Percentiles rank a stretch among this genome's conserved stretches.
phyloP scores from a whole-genome alignment of 345 rosid genomes.

The Melaleuca alternifolia region DNA sequence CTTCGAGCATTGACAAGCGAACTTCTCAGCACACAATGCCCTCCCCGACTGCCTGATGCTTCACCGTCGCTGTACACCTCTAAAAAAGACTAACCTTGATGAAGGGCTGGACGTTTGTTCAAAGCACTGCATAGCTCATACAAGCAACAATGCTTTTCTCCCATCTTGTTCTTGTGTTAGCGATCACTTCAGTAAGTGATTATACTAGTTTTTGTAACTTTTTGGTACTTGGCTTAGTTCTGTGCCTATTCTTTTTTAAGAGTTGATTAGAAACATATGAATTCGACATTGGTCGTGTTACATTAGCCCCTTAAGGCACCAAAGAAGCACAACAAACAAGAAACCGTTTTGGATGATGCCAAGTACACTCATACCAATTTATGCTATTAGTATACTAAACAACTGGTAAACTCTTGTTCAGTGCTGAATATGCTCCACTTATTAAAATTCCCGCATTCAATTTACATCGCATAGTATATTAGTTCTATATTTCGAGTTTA shows the following conservation, averaged over 20 bases:
- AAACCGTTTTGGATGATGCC: neutral
- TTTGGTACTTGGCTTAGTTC: neutral
- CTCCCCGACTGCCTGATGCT: constrained; percentile 19
- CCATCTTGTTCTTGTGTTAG: neutral
- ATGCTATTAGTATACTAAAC: neutral
- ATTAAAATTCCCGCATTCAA: neutral
- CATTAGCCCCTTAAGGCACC: neutral
- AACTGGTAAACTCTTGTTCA: neutral
- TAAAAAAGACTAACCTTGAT: neutral
- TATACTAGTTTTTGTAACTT: neutral
- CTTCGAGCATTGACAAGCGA: constrained; percentile 72
- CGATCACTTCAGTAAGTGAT: neutral
- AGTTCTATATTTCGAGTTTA: neutral
- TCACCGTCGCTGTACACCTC: neutral
- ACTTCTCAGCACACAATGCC: constrained; percentile 47
- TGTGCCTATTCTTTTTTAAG: neutral
- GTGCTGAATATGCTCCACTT: neutral
- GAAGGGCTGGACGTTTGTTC: neutral
- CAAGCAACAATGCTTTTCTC: neutral
- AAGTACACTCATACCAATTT: neutral
- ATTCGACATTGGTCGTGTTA: neutral
- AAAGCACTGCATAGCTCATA: neutral
- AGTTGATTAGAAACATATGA: neutral
- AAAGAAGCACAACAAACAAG: neutral
- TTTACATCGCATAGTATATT: neutral